phyloP scores from a whole-genome alignment of 2,329 filamentous ascomycete species.

The Fusarium globosum region DNA sequence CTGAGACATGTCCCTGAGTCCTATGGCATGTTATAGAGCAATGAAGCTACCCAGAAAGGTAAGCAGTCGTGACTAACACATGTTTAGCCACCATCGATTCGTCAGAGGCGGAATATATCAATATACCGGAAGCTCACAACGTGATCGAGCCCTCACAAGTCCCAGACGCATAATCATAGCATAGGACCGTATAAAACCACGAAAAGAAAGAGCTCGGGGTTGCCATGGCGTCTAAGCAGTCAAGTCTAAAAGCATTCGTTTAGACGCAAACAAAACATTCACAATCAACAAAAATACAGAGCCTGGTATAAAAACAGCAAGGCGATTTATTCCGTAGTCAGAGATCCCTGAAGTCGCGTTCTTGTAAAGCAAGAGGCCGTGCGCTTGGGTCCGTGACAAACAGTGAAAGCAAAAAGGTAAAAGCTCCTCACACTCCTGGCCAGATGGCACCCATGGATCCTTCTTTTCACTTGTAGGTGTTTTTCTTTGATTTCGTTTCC shows the following conservation, averaged over 20 bases:
- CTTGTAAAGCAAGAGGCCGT: conserved; percentile 33
- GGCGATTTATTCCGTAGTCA: conserved; percentile 42
- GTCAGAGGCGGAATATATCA: background rate
- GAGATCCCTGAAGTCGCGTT: conserved; percentile 30
- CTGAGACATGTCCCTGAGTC: background rate
- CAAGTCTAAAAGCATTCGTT: background rate
- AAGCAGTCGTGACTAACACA: background rate
- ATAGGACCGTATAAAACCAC: background rate
- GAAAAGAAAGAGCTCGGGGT: background rate
- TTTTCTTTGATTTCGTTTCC: conserved; percentile 10
- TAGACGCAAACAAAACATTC: background rate
- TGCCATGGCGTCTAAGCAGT: background rate
- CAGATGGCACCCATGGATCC: conserved; percentile 31
- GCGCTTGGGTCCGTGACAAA: conserved; percentile 29
- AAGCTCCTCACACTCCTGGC: conserved; percentile 45
- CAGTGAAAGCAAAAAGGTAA: conserved; percentile 42
- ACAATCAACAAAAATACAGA: background rate
- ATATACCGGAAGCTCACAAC: background rate
- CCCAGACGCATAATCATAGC: too few relatives aligned
- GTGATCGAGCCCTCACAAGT: background rate
- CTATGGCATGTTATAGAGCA: background rate
- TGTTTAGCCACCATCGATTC: background rate
- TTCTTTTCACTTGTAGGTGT: conserved; percentile 39
- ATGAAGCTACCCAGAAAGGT: background rate
- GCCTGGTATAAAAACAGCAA: conserved; percentile 4